Conservation (phyloP, 306 rosid genomes). For the Rubus parviflorus region DNA sequence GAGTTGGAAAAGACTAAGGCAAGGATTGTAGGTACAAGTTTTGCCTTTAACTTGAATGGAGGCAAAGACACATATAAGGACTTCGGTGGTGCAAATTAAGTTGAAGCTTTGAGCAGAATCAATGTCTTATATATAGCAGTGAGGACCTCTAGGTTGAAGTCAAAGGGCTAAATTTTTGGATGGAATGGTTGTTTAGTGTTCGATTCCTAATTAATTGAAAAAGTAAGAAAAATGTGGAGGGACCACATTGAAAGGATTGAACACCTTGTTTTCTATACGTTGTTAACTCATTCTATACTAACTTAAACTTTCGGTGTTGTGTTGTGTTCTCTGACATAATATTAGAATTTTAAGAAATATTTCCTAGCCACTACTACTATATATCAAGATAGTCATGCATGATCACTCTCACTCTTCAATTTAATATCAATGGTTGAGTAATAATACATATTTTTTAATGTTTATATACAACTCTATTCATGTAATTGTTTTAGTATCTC, state of each 20-base stretch:
- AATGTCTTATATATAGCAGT: conserved; percentile 4
- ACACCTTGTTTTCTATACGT: neutral
- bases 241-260: neutral
- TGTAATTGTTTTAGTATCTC: too few relatives aligned
- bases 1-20: neutral
- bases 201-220: neutral
- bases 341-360: neutral
- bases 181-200: neutral
- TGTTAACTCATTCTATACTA: neutral
- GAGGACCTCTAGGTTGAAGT: neutral
- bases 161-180: neutral
- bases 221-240: neutral
- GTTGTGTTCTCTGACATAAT: neutral
- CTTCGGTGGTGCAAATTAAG: neutral
- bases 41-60: neutral
- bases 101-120: conserved; percentile 4
- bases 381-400: too few relatives aligned
- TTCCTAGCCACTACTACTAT: neutral
- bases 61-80: conserved; percentile 8
- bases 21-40: neutral
- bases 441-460: too few relatives aligned
- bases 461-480: too few relatives aligned
- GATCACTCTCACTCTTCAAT: too few relatives aligned
- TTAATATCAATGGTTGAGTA: too few relatives aligned
- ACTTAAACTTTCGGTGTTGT: neutral